A percentile compares a stretch with the other conserved stretches of the same genome.
phyloP scores from a whole-genome alignment of 2,329 filamentous ascomycete species.

The Colletotrichum sojae region DNA sequence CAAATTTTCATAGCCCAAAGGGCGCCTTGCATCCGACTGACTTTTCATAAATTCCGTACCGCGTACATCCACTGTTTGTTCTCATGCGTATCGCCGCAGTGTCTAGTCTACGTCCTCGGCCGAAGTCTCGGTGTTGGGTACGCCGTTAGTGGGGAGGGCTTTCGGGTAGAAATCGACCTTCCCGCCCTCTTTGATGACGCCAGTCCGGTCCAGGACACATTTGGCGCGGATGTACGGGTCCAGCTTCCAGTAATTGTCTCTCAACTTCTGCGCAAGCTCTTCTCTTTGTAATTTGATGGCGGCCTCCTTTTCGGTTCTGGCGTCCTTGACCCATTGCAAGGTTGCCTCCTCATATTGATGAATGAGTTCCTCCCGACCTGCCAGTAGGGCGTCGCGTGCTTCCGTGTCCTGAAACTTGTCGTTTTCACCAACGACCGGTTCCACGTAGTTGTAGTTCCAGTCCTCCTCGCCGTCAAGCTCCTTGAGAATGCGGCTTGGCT shows the following conservation, averaged over 20 bases:
- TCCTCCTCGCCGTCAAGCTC: slow-evolving; percentile 90
- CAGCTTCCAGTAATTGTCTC: slow-evolving; percentile 86
- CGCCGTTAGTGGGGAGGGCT: slow-evolving; percentile 46
- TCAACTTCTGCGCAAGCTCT: slow-evolving; percentile 73
- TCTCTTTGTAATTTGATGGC: slow-evolving; percentile 71
- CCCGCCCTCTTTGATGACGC: slow-evolving; percentile 78
- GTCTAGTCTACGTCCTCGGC: slow-evolving; percentile 62
- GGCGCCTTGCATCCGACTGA: not conserved
- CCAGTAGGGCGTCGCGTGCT: slow-evolving; percentile 74
- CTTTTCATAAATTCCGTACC: not conserved
- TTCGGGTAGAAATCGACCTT: slow-evolving; percentile 78
- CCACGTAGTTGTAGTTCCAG: slow-evolving; percentile 86
- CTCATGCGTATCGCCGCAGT: not conserved
- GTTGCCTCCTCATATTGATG: slow-evolving; percentile 82
- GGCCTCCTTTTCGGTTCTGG: slow-evolving; percentile 61
- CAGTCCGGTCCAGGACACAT: slow-evolving; percentile 86
- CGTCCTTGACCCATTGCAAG: slow-evolving; percentile 78
- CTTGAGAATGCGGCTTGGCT: slow-evolving; percentile 78
- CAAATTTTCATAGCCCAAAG: slow-evolving; percentile 23
- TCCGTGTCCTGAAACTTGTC: slow-evolving; percentile 76
- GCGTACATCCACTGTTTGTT: not conserved
- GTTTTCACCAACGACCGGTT: slow-evolving; percentile 84
- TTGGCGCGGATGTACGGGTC: slow-evolving; percentile 90
- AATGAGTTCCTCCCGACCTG: slow-evolving; percentile 75
- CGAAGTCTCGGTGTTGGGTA: slow-evolving; percentile 50